phyloP scores from a whole-genome alignment of 2,329 filamentous ascomycete species.

The Phoma sp. region DNA sequence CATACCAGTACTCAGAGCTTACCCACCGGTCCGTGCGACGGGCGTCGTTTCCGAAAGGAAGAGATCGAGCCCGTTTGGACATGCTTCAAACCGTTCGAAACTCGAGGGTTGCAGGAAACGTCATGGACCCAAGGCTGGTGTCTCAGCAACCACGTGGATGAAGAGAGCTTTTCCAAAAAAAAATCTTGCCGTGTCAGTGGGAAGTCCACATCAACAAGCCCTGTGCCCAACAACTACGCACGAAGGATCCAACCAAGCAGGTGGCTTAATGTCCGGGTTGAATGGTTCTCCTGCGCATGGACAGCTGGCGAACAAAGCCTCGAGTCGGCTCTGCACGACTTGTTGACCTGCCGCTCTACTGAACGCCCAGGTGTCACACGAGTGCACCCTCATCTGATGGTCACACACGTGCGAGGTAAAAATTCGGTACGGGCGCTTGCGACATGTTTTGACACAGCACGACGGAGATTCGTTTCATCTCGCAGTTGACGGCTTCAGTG shows the following conservation, averaged over 20 bases:
- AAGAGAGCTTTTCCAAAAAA: slow-evolving; percentile 5
- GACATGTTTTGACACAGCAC: slow-evolving; percentile 34
- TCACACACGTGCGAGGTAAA: neutral
- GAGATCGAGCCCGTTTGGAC: slow-evolving; percentile 7
- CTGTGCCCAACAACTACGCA: slow-evolving; percentile 8
- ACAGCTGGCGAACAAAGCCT: slow-evolving; percentile 30
- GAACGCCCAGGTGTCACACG: slow-evolving; percentile 1
- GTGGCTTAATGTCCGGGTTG: slow-evolving; percentile 19
- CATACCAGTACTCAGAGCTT: slow-evolving; percentile 4
- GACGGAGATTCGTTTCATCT: slow-evolving; percentile 37
- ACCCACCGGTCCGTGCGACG: slow-evolving; percentile 15
- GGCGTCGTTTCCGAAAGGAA: slow-evolving; percentile 18
- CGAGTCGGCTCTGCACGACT: slow-evolving; percentile 20
- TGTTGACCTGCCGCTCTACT: slow-evolving; percentile 16
- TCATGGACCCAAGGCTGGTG: slow-evolving; percentile 7
- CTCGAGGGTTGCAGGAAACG: slow-evolving; percentile 8
- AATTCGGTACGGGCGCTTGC: slow-evolving; percentile 30
- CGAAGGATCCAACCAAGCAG: slow-evolving; percentile 14
- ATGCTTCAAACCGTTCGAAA: slow-evolving; percentile 21
- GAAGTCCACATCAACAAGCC: slow-evolving; percentile 5
- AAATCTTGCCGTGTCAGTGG: slow-evolving; percentile 7
- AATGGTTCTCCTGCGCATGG: slow-evolving; percentile 34
- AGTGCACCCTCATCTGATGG: slow-evolving; percentile 4
- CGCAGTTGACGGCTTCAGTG: slow-evolving; percentile 26
- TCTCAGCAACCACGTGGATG: slow-evolving; percentile 5